Evolutionary conservation across 2,329 filamentous ascomycete species (phyloP).

Genomic region (Cadophora gregata): DNA sequence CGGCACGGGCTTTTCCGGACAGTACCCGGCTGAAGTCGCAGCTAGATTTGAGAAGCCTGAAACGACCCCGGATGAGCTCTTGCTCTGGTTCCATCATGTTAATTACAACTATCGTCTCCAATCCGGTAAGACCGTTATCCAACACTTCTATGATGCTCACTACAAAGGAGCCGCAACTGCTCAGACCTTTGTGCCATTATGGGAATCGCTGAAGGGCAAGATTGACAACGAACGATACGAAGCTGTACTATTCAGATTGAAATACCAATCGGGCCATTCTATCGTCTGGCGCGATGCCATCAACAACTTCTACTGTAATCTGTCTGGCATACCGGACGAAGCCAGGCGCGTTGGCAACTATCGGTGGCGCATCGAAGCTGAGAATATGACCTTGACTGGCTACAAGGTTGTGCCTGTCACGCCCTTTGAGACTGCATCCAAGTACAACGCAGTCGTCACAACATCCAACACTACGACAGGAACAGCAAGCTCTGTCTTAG

Average conservation of each 20-base stretch:
- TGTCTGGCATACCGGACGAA: constrained; percentile 65
- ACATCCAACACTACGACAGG: constrained; percentile 56
- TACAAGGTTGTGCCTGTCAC: constrained; percentile 60
- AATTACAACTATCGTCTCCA: constrained; percentile 67
- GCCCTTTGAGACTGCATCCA: constrained; percentile 66
- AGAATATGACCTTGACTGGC: constrained; percentile 64
- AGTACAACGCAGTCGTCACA: constrained; percentile 61
- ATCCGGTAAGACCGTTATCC: constrained; percentile 70
- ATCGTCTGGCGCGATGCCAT: constrained; percentile 75
- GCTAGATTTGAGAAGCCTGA: constrained; percentile 62
- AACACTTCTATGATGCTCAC: constrained; percentile 70
- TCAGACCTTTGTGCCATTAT: constrained; percentile 60
- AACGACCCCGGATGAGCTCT: constrained; percentile 69
- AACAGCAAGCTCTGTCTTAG: constrained; percentile 53
- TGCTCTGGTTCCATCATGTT: constrained; percentile 79
- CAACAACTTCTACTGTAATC: constrained; percentile 66
- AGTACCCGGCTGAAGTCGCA: constrained; percentile 68
- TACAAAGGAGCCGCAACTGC: constrained; percentile 64
- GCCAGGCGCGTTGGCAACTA: constrained; percentile 62
- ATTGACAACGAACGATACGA: constrained; percentile 66
- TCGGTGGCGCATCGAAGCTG: constrained; percentile 71
- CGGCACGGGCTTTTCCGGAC: constrained; percentile 68
- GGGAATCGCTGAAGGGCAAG: constrained; percentile 59
- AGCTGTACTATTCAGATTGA: constrained; percentile 62
- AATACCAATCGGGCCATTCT: constrained; percentile 72